Evolutionary conservation across 2,329 filamentous ascomycete genomes (phyloP).

Genomic region (Hortaea sp.): DNA sequence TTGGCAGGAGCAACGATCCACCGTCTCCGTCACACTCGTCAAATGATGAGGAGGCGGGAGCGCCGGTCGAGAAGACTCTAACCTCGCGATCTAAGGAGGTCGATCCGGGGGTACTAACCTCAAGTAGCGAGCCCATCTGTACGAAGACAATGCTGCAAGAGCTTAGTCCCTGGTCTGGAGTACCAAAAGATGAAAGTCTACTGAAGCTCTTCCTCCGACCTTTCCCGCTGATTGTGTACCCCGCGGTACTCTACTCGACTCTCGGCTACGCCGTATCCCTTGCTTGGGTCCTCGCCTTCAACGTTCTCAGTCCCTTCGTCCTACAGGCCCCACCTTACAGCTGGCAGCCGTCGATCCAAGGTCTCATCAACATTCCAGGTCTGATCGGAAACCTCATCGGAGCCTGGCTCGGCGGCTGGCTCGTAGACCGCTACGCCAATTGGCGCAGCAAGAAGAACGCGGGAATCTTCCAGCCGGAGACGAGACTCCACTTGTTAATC

Average conservation of each 20-base stretch:
- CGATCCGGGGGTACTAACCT: not conserved
- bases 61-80: slow-evolving; percentile 6
- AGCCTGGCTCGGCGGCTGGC: slow-evolving; percentile 33
- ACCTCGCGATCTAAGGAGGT: not conserved
- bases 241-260: slow-evolving; percentile 28
- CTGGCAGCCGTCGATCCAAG: slow-evolving; percentile 27
- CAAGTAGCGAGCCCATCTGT: slow-evolving; percentile 7
- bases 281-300: slow-evolving; percentile 30
- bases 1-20: not conserved
- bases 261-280: slow-evolving; percentile 29
- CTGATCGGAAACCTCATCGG: slow-evolving; percentile 36
- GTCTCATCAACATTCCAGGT: slow-evolving; percentile 31
- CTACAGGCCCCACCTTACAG: slow-evolving; percentile 31
- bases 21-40: not conserved
- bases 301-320: slow-evolving; percentile 31
- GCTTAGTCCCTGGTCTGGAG: slow-evolving; percentile 26
- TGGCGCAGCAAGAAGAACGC: slow-evolving; percentile 31
- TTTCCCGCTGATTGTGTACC: slow-evolving; percentile 28
- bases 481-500: slow-evolving; percentile 30
- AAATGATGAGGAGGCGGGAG: not conserved
- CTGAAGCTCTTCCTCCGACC: slow-evolving; percentile 28
- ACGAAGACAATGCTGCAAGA: slow-evolving; percentile 27
- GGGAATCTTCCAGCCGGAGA: slow-evolving; percentile 39
- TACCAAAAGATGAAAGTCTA: slow-evolving; percentile 22
- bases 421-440: slow-evolving; percentile 35